Evolutionary conservation across 176 grass and related monocot species (phyloP), one percentile per base, ranked within the genome.

Genomic region (Oryza coarctata): DNA sequence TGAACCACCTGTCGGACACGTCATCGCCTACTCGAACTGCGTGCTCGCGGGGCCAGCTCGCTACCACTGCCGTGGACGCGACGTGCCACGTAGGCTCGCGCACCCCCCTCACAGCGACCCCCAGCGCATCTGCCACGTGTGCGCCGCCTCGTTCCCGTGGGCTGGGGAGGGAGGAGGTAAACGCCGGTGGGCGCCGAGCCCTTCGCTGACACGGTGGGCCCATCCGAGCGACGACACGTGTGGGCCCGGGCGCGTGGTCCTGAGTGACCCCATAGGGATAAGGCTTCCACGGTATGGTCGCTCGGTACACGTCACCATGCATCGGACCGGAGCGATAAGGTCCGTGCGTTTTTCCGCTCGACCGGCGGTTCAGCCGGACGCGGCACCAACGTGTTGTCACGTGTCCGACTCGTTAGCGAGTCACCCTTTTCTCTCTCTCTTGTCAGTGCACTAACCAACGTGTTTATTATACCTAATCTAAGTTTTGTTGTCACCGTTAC

Each of bases 231-330:
- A 60, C 55, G 55, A 10, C 55, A 9, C 22, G 22, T 23, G 55
- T 25, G 55, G 55, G 5, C 20, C 52, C 43, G 12, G 43, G 43
- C 12, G 12, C 2, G 40, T 3, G 40, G 40, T 43, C 40, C 44
- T n/a, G n/a, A n/a, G n/a, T 52, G 49, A 18, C 3, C 52, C 52
- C 7, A 57, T 55, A 61, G 63, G 65, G 83, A 85, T 78, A 78
- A 78, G 83, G 35, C 9, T 8, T 64, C 23, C 61, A 39, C 71
- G 71, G 38, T 52, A 74, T 65, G 70, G 81, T 41, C 39, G 12
- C 58, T 4, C 35, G 22, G 22, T n/a, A 60, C 82, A 70, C 82
- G 82, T 84, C 82, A 70, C 49, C 65, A 20, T 11, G 65, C 73
- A 65, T 85, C 49, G 64, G 72, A 75, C 71, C 45, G 7, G 23